Evolutionary conservation across 805 yeast species (phyloP).

Genomic region (Wickerhamomyces mucosus): DNA sequence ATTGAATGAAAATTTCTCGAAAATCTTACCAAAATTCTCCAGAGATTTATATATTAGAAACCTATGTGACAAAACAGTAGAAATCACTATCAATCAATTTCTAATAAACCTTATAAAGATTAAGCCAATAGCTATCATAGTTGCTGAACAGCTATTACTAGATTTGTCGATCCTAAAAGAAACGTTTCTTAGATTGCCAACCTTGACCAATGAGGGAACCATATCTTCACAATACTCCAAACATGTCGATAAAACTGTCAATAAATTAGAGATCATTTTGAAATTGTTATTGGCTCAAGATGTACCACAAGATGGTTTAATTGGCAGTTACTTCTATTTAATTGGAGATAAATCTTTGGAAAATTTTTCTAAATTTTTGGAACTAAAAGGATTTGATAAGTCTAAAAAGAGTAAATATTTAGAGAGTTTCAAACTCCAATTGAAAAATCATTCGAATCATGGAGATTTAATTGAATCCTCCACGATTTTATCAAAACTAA

Average conservation of each 20-base stretch:
- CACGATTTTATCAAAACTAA: constrained; percentile 17
- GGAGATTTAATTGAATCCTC: constrained; percentile 19
- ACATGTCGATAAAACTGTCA: constrained; percentile 32
- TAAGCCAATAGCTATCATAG: constrained; percentile 59
- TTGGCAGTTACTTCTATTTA: constrained; percentile 54
- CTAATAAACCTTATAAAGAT: constrained; percentile 47
- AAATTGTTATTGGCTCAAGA: constrained; percentile 56
- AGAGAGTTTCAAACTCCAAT: constrained; percentile 19
- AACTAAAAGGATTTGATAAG: constrained; percentile 44
- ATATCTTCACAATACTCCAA: constrained; percentile 26
- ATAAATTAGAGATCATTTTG: constrained; percentile 51
- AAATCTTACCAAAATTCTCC: constrained; percentile 48
- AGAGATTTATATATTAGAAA: constrained; percentile 66
- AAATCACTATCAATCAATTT: constrained; percentile 46
- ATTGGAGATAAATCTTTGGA: constrained; percentile 53
- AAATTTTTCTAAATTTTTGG: constrained; percentile 58
- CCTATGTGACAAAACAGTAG: constrained; percentile 69
- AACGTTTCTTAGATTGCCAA: constrained; percentile 27
- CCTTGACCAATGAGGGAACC: constrained; percentile 8
- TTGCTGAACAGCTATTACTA: constrained; percentile 71
- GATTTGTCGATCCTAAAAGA: constrained; percentile 62
- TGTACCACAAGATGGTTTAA: constrained; percentile 56
- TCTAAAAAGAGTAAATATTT: constrained; percentile 14
- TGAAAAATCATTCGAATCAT: constrained; percentile 11
- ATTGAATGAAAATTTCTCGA: constrained; percentile 33